Conservation (phyloP, 1,284 basidiomycete species). For the Marasmius oreades region DNA sequence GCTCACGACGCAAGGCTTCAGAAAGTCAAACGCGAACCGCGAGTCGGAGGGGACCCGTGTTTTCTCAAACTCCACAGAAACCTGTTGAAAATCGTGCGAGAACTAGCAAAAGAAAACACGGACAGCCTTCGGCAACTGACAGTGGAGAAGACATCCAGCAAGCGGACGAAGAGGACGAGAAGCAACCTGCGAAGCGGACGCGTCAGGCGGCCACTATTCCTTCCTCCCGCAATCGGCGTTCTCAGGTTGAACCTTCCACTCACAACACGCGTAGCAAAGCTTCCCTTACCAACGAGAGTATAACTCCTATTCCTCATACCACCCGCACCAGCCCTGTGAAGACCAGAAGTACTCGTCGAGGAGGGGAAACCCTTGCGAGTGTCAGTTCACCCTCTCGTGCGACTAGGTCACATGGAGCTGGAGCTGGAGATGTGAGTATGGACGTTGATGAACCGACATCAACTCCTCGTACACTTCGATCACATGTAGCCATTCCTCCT, state of each 20-base stretch:
- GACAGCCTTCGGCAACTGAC: background rate
- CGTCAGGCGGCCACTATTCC: background rate
- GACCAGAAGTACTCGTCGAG: background rate
- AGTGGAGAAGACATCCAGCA: background rate
- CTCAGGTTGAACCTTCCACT: background rate
- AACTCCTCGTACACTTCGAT: background rate
- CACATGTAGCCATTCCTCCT: background rate
- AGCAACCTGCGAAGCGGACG: background rate
- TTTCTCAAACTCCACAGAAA: background rate
- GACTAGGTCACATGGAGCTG: background rate
- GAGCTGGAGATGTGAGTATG: background rate
- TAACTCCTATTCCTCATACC: background rate
- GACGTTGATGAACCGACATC: background rate
- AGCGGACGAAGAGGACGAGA: background rate
- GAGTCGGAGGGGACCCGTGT: background rate
- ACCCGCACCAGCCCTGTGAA: background rate
- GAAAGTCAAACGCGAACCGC: background rate
- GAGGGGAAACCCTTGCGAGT: background rate
- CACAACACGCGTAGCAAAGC: background rate
- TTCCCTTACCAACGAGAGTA: background rate
- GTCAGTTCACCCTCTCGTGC: background rate
- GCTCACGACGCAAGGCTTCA: background rate
- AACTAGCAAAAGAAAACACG: background rate
- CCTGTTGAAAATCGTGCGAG: background rate
- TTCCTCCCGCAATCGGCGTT: background rate